Percentiles rank a stretch among this genome's conserved stretches.
Evolutionary conservation across 495 filamentous ascomycete species (phyloP).

Genomic region (Trichoderma asperelloides): DNA sequence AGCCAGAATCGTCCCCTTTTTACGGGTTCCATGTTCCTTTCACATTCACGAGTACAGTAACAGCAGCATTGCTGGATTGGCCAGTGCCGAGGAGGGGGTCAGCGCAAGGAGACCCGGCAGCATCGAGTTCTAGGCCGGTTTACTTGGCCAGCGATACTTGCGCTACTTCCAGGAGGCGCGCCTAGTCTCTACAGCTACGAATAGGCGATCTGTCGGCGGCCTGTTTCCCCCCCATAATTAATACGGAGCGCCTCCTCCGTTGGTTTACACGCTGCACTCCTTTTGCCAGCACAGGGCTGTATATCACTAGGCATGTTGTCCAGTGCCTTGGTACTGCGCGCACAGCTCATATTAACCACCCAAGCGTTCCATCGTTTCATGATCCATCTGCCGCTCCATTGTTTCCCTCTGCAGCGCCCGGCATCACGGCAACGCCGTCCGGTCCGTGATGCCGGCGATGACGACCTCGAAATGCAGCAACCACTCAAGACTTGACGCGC

Average conservation of each 20-base stretch:
- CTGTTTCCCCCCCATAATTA: not conserved
- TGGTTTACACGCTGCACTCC: not conserved
- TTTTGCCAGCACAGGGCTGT: no score
- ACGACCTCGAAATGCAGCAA: not conserved
- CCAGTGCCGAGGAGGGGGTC: not conserved
- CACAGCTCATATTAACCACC: no score
- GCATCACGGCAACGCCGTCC: not conserved
- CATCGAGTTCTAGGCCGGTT: not conserved
- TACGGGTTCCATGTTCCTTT: not conserved
- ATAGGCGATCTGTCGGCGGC: not conserved
- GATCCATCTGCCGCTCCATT: not conserved
- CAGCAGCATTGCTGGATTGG: no score
- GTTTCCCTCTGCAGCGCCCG: not conserved
- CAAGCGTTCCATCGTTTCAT: not conserved
- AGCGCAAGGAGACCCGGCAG: not conserved
- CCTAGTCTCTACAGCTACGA: no score
- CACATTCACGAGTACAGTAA: no score
- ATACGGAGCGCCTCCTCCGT: not conserved
- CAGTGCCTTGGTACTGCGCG: not conserved
- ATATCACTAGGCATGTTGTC: not conserved
- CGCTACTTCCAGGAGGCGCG: no score
- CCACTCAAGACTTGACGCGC: no score
- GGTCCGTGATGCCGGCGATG: not conserved
- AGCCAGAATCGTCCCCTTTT: not conserved
- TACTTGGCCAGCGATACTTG: no score